Base-by-base conservation (phyloP, 2,329 filamentous ascomycete genomes). In the Colletotrichum musae region DNA sequence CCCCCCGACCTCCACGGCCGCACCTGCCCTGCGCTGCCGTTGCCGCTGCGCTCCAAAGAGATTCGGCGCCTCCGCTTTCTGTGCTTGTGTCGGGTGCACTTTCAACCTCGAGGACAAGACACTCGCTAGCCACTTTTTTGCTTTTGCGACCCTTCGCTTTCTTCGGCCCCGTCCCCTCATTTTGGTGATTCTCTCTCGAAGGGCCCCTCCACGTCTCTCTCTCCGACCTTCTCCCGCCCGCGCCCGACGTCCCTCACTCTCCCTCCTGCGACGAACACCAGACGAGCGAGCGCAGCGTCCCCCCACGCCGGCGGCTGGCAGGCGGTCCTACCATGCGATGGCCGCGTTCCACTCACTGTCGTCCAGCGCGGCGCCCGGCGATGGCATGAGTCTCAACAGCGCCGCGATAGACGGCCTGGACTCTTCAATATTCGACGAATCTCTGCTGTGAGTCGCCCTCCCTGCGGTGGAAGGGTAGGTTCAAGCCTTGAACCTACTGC, bases 331-430 rank as follows among this genome's bases (percentile, higher is more conserved):
- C 78, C 74, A 87, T 87, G 86, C 82, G 76, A 89, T 89, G 88
- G 85, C 86, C 73, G 82, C 83, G 75, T 89, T 84, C 82, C 88
- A 87, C 79, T 82, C 86, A 77, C 86, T 89, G 82, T 79, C 82
- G 73, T 79, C 83, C 72, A 79, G 80, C 77, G 77, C 82, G 74
- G 80, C 82, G 58, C 77, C 81, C 71, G 80, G 78, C 76, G 84
- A 87, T 72, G 75, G 79, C 72, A 83, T 88, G 79, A 79, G 78
- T 71, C 78, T 88, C 78, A 84, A 82, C 71, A 75, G 75, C 51
- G 80, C 79, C 78, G 77, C 77, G 21, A 85, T 89, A 73, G 86
- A 87, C 26, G 80, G 80, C 16, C 88, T 89, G 72, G 85, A 88
- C 56, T 80, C 45, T 77, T 89, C 53, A 77, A 78, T 72, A 63